phyloP scores from a whole-genome alignment of 1,284 basidiomycete genomes.

The Amylostereum areolatum region DNA sequence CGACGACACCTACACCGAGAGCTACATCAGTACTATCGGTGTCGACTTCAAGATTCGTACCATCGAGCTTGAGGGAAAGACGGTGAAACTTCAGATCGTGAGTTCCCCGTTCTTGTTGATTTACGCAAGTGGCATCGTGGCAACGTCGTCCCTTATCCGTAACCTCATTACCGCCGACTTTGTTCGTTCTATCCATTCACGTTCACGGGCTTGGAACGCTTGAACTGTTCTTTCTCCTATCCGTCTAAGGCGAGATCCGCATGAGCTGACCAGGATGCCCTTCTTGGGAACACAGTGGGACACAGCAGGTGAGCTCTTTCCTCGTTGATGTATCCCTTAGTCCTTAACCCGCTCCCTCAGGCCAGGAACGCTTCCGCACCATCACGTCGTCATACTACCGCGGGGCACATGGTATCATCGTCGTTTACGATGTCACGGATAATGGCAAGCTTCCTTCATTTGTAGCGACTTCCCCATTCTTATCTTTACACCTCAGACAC shows the following conservation, averaged over 20 bases:
- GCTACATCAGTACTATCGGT: slow-evolving; percentile 98
- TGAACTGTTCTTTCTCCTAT: not conserved
- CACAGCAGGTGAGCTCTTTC: slow-evolving; percentile 66
- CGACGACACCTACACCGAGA: slow-evolving; percentile 99
- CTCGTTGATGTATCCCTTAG: not conserved
- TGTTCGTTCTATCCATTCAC: not conserved
- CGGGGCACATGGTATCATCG: slow-evolving; percentile 95
- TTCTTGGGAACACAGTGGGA: slow-evolving; percentile 67
- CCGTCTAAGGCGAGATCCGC: not conserved
- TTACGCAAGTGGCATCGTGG: slow-evolving; percentile 4
- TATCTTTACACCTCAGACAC: slow-evolving; percentile 56
- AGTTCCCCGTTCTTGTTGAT: slow-evolving; percentile 31
- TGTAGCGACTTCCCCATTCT: slow-evolving; percentile 1
- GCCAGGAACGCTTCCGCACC: slow-evolving; percentile 95
- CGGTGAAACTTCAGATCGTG: slow-evolving; percentile 98
- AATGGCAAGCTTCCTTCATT: slow-evolving; percentile 53
- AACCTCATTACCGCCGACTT: not conserved
- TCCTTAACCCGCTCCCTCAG: slow-evolving; percentile 28
- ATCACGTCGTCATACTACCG: slow-evolving; percentile 98
- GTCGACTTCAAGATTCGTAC: slow-evolving; percentile 99
- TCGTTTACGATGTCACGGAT: slow-evolving; percentile 99
- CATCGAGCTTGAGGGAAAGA: slow-evolving; percentile 99
- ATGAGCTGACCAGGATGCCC: slow-evolving; percentile 1
- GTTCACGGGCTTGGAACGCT: not conserved
- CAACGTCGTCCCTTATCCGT: not conserved